Evolutionary conservation across 2,329 filamentous ascomycete genomes (phyloP), one percentile per base, ranked within the genome.

Genomic region (Penicillium sp.): DNA sequence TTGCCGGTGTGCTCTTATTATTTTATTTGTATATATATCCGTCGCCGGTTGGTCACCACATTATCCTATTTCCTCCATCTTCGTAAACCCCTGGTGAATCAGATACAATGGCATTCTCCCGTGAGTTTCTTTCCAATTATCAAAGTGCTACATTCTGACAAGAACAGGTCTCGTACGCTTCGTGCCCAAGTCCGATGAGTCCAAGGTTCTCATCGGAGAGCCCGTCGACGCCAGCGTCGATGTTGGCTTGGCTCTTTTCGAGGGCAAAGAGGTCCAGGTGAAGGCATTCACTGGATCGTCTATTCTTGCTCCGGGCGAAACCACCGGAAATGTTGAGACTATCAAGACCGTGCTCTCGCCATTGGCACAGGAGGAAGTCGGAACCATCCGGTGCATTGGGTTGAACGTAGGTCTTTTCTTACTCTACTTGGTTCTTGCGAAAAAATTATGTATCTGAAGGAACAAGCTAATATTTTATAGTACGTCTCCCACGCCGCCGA

Each of bases 121-220:
- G 40, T 48, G 45, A 49, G 49, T 35, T 9, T 21, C 8, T 21
- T 28, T 8, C 14, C 14, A 26, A 26, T 20, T 26, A 5, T 7
- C 4, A 12, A 18, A 47, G 42, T 35, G 3, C 42, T 30, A 9
- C 52, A 62, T 49, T 63, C 43, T 52, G 6, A 23, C 30, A 3
- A n/a, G 38, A 7, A 16, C 53, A 84, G 82, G 83, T 67, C 78
- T 86, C 57, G 81, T 85, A 62, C 81, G 83, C 52, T 85, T 86
- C 63, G 67, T 80, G 18, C 80, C 83, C 53, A 80, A 78, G 64
- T 78, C 76, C 5, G 77, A 80, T 48, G 67, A 74, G 38, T 69
- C 71, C 58, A 78, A 77, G 60, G 66, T 82, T 53, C 70, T 83
- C 48, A 80, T 85, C 62, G 83, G 83, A 33, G 78, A 86, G 63